phyloP scores from a whole-genome alignment of 2,329 filamentous ascomycete species.

The Neonectria coccinea region DNA sequence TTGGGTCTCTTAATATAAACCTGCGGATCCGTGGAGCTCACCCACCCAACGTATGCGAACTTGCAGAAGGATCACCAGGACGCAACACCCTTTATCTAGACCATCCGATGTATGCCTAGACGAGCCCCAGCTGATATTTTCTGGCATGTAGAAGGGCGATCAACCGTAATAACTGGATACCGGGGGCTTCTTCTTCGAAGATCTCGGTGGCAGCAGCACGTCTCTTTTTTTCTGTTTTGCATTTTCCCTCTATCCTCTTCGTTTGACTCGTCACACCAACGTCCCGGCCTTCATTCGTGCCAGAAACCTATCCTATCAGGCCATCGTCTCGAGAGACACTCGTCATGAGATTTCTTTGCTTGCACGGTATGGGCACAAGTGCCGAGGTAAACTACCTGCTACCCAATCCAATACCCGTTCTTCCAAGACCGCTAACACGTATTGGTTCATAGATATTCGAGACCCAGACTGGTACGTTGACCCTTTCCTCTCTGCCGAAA shows the following conservation, averaged over 20 bases:
- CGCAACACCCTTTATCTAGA: background rate
- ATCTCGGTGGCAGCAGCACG: background rate
- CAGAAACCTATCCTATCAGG: background rate
- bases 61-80: background rate
- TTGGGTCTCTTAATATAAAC: background rate
- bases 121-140: background rate
- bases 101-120: background rate
- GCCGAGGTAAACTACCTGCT: conserved; percentile 5
- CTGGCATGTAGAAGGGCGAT: background rate
- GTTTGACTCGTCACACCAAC: too few species aligned
- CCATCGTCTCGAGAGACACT: background rate
- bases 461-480: conserved; percentile 9
- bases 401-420: too few species aligned
- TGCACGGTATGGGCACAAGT: conserved; percentile 21
- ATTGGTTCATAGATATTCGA: conserved; percentile 6
- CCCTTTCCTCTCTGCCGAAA: background rate
- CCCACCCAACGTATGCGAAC: background rate
- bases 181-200: background rate
- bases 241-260: background rate
- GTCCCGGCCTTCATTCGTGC: background rate
- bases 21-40: background rate
- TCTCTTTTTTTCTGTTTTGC: background rate
- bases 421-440: background rate
- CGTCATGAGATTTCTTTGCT: conserved; percentile 19
- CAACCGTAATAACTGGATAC: background rate